A percentile compares a stretch with the other conserved stretches of the same genome.
Conservation (phyloP, 73 alveolate genomes). For the Durusdinium trenchii region DNA sequence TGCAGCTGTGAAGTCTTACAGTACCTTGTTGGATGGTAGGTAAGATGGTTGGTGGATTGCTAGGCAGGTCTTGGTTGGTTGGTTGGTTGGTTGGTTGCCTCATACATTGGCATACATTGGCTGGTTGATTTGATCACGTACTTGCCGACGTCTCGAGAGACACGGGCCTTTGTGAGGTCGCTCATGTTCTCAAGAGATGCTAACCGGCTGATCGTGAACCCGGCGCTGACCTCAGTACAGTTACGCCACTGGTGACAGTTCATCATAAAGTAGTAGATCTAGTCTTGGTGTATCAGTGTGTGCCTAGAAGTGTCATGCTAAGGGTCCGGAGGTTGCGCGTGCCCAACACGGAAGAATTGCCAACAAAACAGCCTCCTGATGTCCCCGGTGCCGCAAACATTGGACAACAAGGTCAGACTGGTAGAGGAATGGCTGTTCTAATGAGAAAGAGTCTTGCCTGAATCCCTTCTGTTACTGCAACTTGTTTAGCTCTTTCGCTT, state of each 20-base stretch:
- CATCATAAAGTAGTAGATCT: background rate
- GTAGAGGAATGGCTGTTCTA: background rate
- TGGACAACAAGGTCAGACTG: background rate
- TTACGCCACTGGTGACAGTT: background rate
- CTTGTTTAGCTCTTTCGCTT: background rate
- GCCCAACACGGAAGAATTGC: no score
- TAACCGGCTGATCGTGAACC: constrained; percentile 88
- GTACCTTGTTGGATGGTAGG: background rate
- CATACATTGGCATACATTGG: no score
- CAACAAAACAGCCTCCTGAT: no score
- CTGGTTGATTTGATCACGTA: background rate
- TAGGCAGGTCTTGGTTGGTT: no score
- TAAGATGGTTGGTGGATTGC: no score
- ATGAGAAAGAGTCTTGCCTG: background rate
- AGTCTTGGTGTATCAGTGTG: background rate
- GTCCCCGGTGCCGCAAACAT: background rate
- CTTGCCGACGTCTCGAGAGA: background rate
- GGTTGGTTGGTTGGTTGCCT: no score
- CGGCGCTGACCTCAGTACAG: no score
- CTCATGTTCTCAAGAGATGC: constrained; percentile 89
- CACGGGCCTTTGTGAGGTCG: background rate
- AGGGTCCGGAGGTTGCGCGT: no score
- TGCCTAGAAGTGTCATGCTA: background rate
- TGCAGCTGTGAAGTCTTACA: background rate
- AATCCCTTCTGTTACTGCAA: no score